Evolutionary conservation across 2,329 filamentous ascomycete genomes (phyloP).

Genomic region (Zymoseptoria crescenta): DNA sequence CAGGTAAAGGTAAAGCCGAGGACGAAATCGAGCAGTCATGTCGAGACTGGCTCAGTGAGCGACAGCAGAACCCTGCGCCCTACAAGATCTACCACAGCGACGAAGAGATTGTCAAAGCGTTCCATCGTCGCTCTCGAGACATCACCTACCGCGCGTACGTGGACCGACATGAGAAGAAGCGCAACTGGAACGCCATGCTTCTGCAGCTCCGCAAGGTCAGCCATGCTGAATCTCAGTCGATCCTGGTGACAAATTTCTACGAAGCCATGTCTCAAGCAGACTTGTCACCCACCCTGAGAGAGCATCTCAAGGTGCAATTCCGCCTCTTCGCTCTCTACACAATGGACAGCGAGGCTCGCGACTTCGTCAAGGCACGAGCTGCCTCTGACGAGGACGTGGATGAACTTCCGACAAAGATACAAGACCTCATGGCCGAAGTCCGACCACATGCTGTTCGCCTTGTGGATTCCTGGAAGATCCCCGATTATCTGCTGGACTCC

Average conservation of each 20-base stretch:
- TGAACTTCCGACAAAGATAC: slow-evolving; percentile 33
- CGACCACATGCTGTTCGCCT: slow-evolving; percentile 45
- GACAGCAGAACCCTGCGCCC: slow-evolving; percentile 22
- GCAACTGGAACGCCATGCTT: slow-evolving; percentile 41
- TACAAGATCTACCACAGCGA: slow-evolving; percentile 31
- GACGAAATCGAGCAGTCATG: slow-evolving; percentile 38
- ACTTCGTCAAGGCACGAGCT: slow-evolving; percentile 40
- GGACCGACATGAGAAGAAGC: slow-evolving; percentile 38
- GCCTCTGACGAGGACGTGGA: slow-evolving; percentile 37
- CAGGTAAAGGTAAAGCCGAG: slow-evolving; percentile 28
- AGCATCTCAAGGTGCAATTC: slow-evolving; percentile 38
- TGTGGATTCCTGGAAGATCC: slow-evolving; percentile 47
- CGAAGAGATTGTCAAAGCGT: slow-evolving; percentile 36
- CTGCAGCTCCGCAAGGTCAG: slow-evolving; percentile 36
- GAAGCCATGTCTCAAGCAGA: slow-evolving; percentile 27
- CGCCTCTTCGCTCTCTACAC: slow-evolving; percentile 43
- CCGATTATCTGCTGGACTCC: slow-evolving; percentile 46
- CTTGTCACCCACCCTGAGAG: slow-evolving; percentile 25
- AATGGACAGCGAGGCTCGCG: slow-evolving; percentile 38
- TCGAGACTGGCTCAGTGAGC: slow-evolving; percentile 33
- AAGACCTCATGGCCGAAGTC: slow-evolving; percentile 41
- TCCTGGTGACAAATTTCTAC: slow-evolving; percentile 43
- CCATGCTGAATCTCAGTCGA: slow-evolving; percentile 42
- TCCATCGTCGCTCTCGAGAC: slow-evolving; percentile 39
- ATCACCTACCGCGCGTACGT: slow-evolving; percentile 38